Evolutionary conservation across 2,329 filamentous ascomycete genomes (phyloP).

Genomic region (Aphanoascus verrucosus): DNA sequence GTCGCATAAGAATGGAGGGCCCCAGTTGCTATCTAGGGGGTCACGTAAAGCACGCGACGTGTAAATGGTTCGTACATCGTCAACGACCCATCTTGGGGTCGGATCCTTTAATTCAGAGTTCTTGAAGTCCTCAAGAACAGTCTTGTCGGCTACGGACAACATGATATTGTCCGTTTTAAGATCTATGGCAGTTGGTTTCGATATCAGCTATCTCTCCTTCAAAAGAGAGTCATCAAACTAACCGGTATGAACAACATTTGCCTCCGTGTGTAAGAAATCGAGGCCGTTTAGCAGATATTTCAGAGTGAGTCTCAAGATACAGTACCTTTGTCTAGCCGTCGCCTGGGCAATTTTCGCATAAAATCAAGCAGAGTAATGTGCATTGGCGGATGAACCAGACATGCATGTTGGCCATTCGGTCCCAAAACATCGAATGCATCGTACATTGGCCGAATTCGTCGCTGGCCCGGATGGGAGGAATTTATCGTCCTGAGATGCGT

Average conservation of each 20-base stretch:
- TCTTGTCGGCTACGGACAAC: conserved; percentile 1
- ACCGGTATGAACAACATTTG: conserved; percentile 23
- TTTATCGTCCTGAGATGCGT: conserved; percentile 5
- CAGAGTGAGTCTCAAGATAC: conserved; percentile 21
- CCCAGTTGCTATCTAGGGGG: neutral
- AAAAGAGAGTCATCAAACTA: neutral
- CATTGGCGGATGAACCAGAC: conserved; percentile 6
- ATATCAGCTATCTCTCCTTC: neutral
- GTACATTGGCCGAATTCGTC: conserved; percentile 5
- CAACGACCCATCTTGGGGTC: conserved; percentile 7
- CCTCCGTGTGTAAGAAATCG: conserved; percentile 24
- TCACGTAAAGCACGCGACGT: conserved; percentile 15
- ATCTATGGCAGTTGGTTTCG: neutral
- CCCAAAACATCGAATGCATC: conserved; percentile 11
- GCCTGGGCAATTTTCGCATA: conserved; percentile 3
- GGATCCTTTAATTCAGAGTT: conserved; percentile 8
- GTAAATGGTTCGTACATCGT: conserved; percentile 3
- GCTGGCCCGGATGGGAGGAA: conserved; percentile 10
- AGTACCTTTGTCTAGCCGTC: conserved; percentile 16
- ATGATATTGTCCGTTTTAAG: conserved; percentile 10
- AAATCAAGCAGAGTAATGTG: conserved; percentile 4
- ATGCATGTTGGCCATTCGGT: neutral
- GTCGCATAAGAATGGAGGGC: conserved; percentile 19
- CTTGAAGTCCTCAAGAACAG: conserved; percentile 5
- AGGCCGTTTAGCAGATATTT: conserved; percentile 20